Percentiles rank a stretch among this genome's conserved stretches.
Evolutionary conservation across 2,329 filamentous ascomycete genomes (phyloP).

Genomic region (Pseudogymnoascus sp.): DNA sequence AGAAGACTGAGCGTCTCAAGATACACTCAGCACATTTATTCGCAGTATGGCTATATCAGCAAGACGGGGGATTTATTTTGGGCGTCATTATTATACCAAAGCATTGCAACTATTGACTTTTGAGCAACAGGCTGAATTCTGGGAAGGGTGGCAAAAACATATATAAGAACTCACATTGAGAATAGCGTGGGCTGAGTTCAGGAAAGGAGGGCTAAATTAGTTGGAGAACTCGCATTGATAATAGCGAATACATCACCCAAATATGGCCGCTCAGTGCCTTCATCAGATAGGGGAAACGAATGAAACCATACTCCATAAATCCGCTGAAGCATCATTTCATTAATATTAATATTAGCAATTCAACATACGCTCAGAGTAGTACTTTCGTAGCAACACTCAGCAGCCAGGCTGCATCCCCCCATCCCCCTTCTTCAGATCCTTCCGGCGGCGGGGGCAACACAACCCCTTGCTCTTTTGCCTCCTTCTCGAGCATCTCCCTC

Average conservation of each 20-base stretch:
- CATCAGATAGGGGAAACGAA: neutral
- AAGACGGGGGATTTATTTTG: neutral
- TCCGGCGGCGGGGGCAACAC: conserved; percentile 34
- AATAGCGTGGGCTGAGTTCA: neutral
- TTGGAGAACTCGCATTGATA: neutral
- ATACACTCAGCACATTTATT: neutral
- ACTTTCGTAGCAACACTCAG: conserved; percentile 47
- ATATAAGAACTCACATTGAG: neutral
- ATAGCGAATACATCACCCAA: neutral
- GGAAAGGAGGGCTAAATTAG: neutral
- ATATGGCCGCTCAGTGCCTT: neutral
- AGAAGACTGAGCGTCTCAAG: neutral
- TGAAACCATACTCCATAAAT: neutral
- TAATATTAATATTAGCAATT: neutral
- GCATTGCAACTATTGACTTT: neutral
- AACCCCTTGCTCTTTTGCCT: conserved; percentile 15
- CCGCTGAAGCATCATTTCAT: neutral
- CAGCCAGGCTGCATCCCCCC: conserved; percentile 62
- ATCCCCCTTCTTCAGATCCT: conserved; percentile 49
- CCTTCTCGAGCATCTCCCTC: conserved; percentile 17
- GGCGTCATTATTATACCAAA: neutral
- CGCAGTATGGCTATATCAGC: neutral
- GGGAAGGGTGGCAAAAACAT: neutral
- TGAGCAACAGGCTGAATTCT: neutral
- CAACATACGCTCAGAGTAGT: conserved; percentile 17